Evolutionary conservation across 139 green algal species (phyloP).

Genomic region (Asterochloris erici): DNA sequence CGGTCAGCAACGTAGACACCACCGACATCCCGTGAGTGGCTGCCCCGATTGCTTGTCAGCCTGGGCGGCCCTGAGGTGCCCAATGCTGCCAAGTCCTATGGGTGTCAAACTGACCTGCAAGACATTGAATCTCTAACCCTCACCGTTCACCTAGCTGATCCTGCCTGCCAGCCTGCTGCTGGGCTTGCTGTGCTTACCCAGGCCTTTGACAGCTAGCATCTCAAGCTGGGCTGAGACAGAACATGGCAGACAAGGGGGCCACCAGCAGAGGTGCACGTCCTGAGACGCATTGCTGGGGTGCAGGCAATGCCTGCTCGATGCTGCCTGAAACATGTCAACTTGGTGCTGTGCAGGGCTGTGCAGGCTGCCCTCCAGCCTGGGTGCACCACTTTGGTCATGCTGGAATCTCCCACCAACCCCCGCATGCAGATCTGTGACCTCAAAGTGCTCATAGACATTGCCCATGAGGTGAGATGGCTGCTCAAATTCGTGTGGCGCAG

Average conservation of each 20-base stretch:
- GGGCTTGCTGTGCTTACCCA: too few relatives aligned
- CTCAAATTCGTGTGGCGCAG: neutral
- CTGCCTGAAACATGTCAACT: too few relatives aligned
- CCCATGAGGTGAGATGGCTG: conserved; percentile 39
- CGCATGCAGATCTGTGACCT: conserved; percentile 97
- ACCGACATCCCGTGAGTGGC: conserved; percentile 61
- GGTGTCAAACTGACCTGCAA: neutral
- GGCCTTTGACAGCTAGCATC: too few relatives aligned
- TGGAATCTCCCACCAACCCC: conserved; percentile 98
- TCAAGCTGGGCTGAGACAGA: too few relatives aligned
- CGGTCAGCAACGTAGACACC: conserved; percentile 93
- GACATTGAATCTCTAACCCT: too few relatives aligned
- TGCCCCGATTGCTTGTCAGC: neutral
- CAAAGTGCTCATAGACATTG: conserved; percentile 56
- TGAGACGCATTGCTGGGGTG: too few relatives aligned
- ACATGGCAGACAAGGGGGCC: too few relatives aligned
- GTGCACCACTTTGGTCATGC: conserved; percentile 87
- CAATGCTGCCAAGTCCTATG: neutral
- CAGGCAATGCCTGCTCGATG: too few relatives aligned
- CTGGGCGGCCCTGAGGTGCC: too few relatives aligned
- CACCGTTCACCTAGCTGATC: too few relatives aligned
- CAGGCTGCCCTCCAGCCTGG: conserved; percentile 56
- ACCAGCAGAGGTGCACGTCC: too few relatives aligned
- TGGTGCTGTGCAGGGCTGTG: conserved; percentile 48
- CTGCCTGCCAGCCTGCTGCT: too few relatives aligned